Percentiles rank a stretch among this genome's conserved stretches.
Evolutionary conservation across 495 filamentous ascomycete genomes (phyloP).

Genomic region (Penicillium riverlandense): DNA sequence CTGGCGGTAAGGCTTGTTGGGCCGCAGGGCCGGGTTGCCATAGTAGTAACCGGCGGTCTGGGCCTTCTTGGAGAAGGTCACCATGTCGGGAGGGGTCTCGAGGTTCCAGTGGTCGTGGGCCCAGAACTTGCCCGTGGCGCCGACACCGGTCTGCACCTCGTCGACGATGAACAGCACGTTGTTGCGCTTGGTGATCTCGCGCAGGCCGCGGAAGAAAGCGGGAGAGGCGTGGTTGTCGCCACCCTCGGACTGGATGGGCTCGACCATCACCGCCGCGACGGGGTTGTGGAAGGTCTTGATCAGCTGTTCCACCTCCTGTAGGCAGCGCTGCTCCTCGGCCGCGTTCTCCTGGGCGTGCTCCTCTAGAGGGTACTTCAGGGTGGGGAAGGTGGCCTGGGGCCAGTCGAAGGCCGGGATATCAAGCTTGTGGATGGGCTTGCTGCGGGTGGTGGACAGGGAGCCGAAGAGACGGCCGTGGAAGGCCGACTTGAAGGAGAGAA

Average conservation of each 20-base stretch:
- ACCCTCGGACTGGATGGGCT: conserved; percentile 97
- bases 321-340: conserved; percentile 73
- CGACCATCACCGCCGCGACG: conserved; percentile 83
- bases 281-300: conserved; percentile 79
- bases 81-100: conserved; percentile 84
- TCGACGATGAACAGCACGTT: conserved; percentile 92
- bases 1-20: conserved; percentile 98
- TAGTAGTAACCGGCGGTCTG: conserved; percentile 98
- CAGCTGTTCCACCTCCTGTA: conserved; percentile 81
- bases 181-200: conserved; percentile 78
- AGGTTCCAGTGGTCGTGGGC: conserved; percentile 98
- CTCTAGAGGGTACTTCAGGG: conserved; percentile 85
- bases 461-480: conserved; percentile 98
- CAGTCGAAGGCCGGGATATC: conserved; percentile 98
- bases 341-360: conserved; percentile 76
- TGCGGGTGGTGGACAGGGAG: conserved; percentile 84
- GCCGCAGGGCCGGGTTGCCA: conserved; percentile 77
- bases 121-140: conserved; percentile 93
- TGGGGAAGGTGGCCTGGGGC: conserved; percentile 91
- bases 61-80: conserved; percentile 98
- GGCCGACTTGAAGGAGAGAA: conserved; percentile 85
- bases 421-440: conserved; percentile 96
- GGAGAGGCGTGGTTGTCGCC: conserved; percentile 98
- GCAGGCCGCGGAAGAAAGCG: conserved; percentile 83
- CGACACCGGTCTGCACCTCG: conserved; percentile 96